Evolutionary conservation across 306 rosid genomes (phyloP).

Genomic region (Fragaria ananassa): DNA sequence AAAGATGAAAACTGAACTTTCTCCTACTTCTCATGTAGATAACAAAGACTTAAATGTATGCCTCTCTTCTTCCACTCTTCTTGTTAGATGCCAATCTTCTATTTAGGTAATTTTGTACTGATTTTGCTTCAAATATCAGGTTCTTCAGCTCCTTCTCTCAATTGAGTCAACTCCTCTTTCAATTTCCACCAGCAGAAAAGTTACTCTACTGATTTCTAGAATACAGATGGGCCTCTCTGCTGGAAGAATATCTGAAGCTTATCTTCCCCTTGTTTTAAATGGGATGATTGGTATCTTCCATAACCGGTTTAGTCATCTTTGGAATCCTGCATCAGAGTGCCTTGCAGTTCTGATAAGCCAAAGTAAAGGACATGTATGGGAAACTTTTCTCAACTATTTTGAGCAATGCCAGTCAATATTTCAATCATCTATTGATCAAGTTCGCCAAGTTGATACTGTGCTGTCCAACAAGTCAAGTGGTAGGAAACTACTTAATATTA

Average conservation of each 20-base stretch:
- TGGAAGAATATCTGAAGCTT: slow-evolving; percentile 55
- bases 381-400: slow-evolving; percentile 44
- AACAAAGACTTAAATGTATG: slow-evolving; percentile 50
- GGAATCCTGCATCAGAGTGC: slow-evolving; percentile 79
- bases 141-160: slow-evolving; percentile 60
- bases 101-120: background rate
- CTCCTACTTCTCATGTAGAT: slow-evolving; percentile 28
- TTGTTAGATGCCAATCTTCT: slow-evolving; percentile 21
- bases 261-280: slow-evolving; percentile 62
- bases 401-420: slow-evolving; percentile 40
- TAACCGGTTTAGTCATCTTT: slow-evolving; percentile 67
- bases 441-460: slow-evolving; percentile 24
- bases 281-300: slow-evolving; percentile 72
- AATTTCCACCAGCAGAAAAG: slow-evolving; percentile 61
- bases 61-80: slow-evolving; percentile 18
- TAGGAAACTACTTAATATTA: slow-evolving; percentile 30
- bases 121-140: slow-evolving; percentile 53
- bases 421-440: slow-evolving; percentile 38
- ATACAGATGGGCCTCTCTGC: slow-evolving; percentile 68
- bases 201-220: slow-evolving; percentile 66
- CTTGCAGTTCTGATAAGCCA: slow-evolving; percentile 61
- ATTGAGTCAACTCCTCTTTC: slow-evolving; percentile 78
- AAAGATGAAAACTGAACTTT: slow-evolving; percentile 52
- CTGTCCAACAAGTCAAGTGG: slow-evolving; percentile 44
- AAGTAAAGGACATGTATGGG: slow-evolving; percentile 54